Base-by-base conservation (phyloP, 495 filamentous ascomycete genomes). In the Trichoderma gamsii region DNA sequence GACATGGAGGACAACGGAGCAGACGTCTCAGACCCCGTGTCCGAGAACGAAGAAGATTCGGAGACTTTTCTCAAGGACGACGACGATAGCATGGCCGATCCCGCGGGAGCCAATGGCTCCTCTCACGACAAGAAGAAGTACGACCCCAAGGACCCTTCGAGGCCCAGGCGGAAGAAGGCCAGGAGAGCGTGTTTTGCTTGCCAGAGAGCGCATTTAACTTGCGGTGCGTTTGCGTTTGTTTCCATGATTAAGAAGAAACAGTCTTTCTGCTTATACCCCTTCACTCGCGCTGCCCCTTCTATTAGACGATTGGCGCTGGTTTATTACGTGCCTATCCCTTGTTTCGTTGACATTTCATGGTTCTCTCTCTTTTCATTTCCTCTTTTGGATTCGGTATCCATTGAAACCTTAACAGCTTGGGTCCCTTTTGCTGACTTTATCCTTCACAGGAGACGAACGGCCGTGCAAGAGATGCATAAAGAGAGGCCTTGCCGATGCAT, bases 171-270 rank as follows among this genome's bases (percentile, higher is more conserved):
- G 75, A 99, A 98, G 83, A 99, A 99, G 84, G 95, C 95, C 41
- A 84, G 94, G 72, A 85, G 95, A 75, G 95, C 95, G 67, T 99
- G 95, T 76, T 94, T 90, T 86, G 93, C 96, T 38, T 99, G 95
- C 78, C 95, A 99, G 79, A 85, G 96, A 77, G 95, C 95, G 65
- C 95, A 99, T 85, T 83, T 99, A 73, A 99, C 95, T 70, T 99
- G 95, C 79, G 93, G 95, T 99, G 90, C 83, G 92, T 66, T 16
- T 51, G 16, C n/a, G n/a, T n/a, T 51, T 18, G 4, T 29, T 38
- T 38, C 35, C 35, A 4, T 38, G 35, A 38, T 7, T 23, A 13
- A 16, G 43, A 16, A 44, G 43, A 44, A 11, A 3, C 12, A 41
- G 11, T 7, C 63, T 5, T n/a, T 13, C 63, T 21, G 4, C 3